Evolutionary conservation across 169 alveolate species (phyloP), one percentile per base, ranked within the genome.

Genomic region (Fabrea salina): DNA sequence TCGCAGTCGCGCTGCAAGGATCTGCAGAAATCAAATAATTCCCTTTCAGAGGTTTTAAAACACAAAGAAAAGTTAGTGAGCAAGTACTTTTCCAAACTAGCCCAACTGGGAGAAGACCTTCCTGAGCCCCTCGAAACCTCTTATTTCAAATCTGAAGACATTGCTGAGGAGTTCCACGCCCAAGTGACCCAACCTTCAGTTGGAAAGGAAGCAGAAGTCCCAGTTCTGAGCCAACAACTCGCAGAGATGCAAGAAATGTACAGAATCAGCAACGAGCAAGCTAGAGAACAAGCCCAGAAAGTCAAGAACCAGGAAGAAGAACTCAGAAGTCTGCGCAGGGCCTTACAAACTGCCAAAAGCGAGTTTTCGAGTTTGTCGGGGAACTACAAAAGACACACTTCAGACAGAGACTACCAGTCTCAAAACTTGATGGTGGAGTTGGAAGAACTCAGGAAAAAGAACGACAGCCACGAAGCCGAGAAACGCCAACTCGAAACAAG

Each of bases 401-500:
- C 51, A 35, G 74, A 61, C 11, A 61, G 32, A 61, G 74, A 61
- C 13, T 61, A 35, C 25, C 53, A 33, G 27, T 13, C n/a, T 35
- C 32, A 61, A 35, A 30, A 27, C 16, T 33, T 61, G 13, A 16
- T 61, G 1, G 49, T 61, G 3, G 74, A 61, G 39, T 13, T 61
- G 11, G 74, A 61, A 61, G 74, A 61, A 61, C 54, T 61, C 11
- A 61, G 49, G 39, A 61, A 61, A 61, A 61, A 61, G 50, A 27
- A 51, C 8, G 49, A 61, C 3, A 51, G 39, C 2, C 74, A 61
- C 16, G 74, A 61, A 27, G 13, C 39, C 19, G 74, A 61, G 32
- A 5, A 16, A 13, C 32, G 13, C 11, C 32, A 37, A 37, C n/a
- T 61, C 11, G 74, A 61, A 61, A 27, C 16, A 5, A 61, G 49